Evolutionary conservation across 2,329 filamentous ascomycete species (phyloP).

Genomic region (Bertia moriformis): DNA sequence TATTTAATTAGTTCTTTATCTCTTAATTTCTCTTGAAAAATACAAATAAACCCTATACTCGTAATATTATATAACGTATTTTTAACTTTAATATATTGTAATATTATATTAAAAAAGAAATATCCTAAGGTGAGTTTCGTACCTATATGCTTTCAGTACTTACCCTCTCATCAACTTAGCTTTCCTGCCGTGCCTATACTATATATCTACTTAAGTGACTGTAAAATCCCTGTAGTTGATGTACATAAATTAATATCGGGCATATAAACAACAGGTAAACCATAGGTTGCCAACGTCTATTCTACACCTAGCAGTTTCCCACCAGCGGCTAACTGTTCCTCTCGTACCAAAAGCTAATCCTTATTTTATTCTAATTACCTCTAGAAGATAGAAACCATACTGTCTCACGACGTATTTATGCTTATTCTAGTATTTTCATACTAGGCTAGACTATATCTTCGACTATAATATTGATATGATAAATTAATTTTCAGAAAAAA

Average conservation of each 20-base stretch:
- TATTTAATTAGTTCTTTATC: conserved; percentile 5
- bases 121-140: conserved; percentile 5
- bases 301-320: not conserved
- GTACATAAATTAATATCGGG: conserved; percentile 1
- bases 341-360: not conserved
- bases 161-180: conserved; percentile 1
- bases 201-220: conserved; percentile 1
- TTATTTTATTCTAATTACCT: not conserved
- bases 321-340: not conserved
- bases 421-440: too few relatives aligned
- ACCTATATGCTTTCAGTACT: conserved; percentile 1
- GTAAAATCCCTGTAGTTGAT: not conserved
- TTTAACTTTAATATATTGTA: conserved; percentile 11
- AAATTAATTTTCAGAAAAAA: too few relatives aligned
- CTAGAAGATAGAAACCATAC: conserved; percentile 1
- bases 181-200: conserved; percentile 1
- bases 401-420: not conserved
- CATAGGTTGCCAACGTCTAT: not conserved
- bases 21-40: too few relatives aligned
- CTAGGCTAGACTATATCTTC: not conserved
- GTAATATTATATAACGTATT: not conserved
- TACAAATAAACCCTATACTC: conserved; percentile 13
- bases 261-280: not conserved
- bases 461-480: too few relatives aligned
- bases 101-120: conserved; percentile 11